Percentiles rank a stretch among this genome's conserved stretches.
Evolutionary conservation across 352 stramenopile species (phyloP).

Genomic region (Thraustochytrium sp.): DNA sequence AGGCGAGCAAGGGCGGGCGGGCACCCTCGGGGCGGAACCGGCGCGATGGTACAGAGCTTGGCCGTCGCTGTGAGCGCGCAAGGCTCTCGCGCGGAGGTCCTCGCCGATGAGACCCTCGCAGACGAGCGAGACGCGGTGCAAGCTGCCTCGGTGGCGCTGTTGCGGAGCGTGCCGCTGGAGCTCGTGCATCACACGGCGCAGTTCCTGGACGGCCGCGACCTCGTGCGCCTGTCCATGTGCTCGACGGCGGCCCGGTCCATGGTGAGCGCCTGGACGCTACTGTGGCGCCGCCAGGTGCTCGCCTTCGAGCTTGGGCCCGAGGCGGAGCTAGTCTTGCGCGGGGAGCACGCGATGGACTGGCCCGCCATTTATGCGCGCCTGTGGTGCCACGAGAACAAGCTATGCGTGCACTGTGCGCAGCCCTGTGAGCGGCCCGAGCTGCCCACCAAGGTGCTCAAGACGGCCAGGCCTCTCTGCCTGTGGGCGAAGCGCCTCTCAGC

Average conservation of each 20-base stretch:
- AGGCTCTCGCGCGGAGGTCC: conserved; percentile 94
- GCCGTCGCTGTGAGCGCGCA: too few relatives aligned
- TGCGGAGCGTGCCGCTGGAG: not conserved
- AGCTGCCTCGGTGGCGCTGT: not conserved
- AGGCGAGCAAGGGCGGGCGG: not conserved
- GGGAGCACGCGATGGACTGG: not conserved
- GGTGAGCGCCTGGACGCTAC: not conserved
- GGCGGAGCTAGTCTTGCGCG: not conserved
- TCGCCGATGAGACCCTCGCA: conserved; percentile 59
- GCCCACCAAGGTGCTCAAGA: not conserved
- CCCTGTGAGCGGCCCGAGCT: conserved; percentile 2
- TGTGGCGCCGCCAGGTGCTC: not conserved
- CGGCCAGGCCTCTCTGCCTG: not conserved
- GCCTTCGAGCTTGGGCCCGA: not conserved
- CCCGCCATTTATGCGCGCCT: not conserved
- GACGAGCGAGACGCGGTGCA: not conserved
- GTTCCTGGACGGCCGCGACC: conserved; percentile 1
- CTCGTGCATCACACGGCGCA: not conserved
- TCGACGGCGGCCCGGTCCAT: not conserved
- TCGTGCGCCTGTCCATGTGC: not conserved
- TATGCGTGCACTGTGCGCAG: conserved; percentile 1
- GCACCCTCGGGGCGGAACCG: not conserved
- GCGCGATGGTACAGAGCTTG: too few relatives aligned
- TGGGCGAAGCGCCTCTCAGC: conserved; percentile 19
- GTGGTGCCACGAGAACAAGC: conserved; percentile 29